A percentile compares a stretch with the other conserved stretches of the same genome.
phyloP scores from a whole-genome alignment of 2,329 filamentous ascomycete genomes.

The Capronia coronata region DNA sequence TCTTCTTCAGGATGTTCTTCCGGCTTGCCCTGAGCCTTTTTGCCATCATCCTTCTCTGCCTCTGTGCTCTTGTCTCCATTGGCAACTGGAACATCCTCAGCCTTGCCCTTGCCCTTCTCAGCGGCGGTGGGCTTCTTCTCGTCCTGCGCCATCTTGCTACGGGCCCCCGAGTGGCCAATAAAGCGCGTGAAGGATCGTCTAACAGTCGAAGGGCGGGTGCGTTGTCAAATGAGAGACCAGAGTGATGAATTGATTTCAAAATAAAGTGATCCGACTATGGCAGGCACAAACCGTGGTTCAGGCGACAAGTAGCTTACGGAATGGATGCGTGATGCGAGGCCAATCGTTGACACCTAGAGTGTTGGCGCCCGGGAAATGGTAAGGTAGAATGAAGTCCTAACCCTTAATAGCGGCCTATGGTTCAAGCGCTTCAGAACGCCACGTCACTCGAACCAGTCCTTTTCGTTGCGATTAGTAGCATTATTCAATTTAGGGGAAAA shows the following conservation, averaged over 20 bases:
- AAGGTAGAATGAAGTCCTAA: too few species aligned
- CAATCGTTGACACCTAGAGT: too few species aligned
- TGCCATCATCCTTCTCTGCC: constrained; percentile 61
- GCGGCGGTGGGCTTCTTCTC: constrained; percentile 74
- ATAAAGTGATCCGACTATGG: neutral
- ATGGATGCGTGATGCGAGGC: constrained; percentile 5
- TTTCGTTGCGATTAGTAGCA: too few species aligned
- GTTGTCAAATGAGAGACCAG: neutral
- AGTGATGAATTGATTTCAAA: neutral
- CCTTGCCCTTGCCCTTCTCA: constrained; percentile 97
- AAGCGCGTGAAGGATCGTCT: constrained; percentile 1
- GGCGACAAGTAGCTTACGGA: constrained; percentile 25
- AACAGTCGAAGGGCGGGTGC: neutral
- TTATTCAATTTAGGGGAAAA: too few species aligned
- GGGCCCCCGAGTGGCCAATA: constrained; percentile 16
- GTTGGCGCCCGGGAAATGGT: too few species aligned
- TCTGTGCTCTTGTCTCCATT: constrained; percentile 49
- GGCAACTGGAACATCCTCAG: constrained; percentile 58
- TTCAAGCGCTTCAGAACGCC: too few species aligned
- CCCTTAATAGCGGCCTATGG: too few species aligned
- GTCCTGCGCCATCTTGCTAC: constrained; percentile 74
- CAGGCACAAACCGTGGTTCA: constrained; percentile 4
- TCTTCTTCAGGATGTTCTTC: constrained; percentile 61
- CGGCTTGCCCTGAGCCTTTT: constrained; percentile 63
- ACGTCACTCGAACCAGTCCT: too few species aligned